Evolutionary conservation across 805 yeast genomes (phyloP).

Genomic region (Debaryomyces maramus): DNA sequence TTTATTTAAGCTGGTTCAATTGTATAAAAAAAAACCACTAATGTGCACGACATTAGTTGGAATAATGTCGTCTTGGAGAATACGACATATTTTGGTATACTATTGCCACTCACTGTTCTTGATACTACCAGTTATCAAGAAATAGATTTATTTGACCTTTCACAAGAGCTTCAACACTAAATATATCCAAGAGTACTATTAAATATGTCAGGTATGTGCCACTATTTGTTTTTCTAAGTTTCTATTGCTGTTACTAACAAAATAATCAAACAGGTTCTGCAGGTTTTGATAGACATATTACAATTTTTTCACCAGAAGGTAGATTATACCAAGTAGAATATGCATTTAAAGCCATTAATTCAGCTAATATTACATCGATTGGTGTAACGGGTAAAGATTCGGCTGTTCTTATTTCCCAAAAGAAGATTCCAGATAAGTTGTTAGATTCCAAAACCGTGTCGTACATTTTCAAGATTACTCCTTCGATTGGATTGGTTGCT

Average conservation of each 20-base stretch:
- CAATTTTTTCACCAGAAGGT: conserved; percentile 98
- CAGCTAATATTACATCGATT: conserved; percentile 85
- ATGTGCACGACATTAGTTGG: neutral
- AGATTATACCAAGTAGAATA: conserved; percentile 96
- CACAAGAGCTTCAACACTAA: neutral
- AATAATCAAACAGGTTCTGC: conserved; percentile 61
- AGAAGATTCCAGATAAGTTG: conserved; percentile 93
- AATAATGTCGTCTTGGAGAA: neutral
- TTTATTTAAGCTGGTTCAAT: neutral
- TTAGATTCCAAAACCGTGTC: conserved; percentile 86
- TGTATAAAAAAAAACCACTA: neutral
- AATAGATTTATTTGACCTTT: too few relatives aligned
- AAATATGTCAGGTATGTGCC: neutral
- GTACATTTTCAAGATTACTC: conserved; percentile 80
- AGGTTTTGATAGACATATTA: conserved; percentile 98
- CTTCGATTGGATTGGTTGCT: conserved; percentile 81
- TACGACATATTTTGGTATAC: neutral
- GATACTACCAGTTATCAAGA: too few relatives aligned
- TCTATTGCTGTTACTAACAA: conserved; percentile 27
- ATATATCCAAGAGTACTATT: neutral
- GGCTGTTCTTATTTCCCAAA: conserved; percentile 87
- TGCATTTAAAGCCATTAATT: conserved; percentile 95
- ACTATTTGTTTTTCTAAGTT: neutral
- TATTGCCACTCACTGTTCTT: conserved; percentile 1
- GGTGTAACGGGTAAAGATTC: conserved; percentile 86